Evolutionary conservation across 2,329 filamentous ascomycete species (phyloP), one percentile per base, ranked within the genome.

Genomic region (Metarhizium sp.): DNA sequence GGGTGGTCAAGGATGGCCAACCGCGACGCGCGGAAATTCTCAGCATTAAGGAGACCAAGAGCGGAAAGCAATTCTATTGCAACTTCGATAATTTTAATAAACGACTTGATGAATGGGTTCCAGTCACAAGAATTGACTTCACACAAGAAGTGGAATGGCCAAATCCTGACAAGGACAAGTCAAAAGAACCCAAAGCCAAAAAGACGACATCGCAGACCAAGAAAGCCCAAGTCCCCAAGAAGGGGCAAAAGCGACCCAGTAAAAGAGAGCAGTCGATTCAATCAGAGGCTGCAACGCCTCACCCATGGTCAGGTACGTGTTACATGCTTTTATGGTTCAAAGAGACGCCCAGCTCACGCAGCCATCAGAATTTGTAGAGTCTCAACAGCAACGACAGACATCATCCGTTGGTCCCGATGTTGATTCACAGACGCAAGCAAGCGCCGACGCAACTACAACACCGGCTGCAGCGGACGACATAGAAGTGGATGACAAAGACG

Each of bases 81-180:
- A 95, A 97, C 71, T 97, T 96, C 69, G 90, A 96, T 67, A 95
- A 95, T 66, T 97, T 96, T 81, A 97, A 97, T 74, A 97, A 97
- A 72, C 79, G 78, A 61, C 72, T 82, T 13, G 76, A 81, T 75
- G 94, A 99, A 77, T 99, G 94, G 94, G 86, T 99, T 10, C 79
- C 88, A 2, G 81, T 87, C 34, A 78, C 82, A 40, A 83, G 94
- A 40, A 90, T 99, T 61, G 90, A 97, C 69, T 86, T 99, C 56
- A 78, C 81, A 1, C 86, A 90, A 62, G 92, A 96, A 64, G 94
- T 99, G 54, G 94, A 99, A 73, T 99, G 94, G 92, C 94, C 94
- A 20, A 87, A 85, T 58, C 90, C 91, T 10, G 92, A 95, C 60
- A 95, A 95, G 70, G 83, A 86, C 61, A 86, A 86, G 65, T 79